A percentile compares a stretch with the other conserved stretches of the same genome.
Evolutionary conservation across 2,329 filamentous ascomycete species (phyloP).

Genomic region (Cladosporium halotolerans): DNA sequence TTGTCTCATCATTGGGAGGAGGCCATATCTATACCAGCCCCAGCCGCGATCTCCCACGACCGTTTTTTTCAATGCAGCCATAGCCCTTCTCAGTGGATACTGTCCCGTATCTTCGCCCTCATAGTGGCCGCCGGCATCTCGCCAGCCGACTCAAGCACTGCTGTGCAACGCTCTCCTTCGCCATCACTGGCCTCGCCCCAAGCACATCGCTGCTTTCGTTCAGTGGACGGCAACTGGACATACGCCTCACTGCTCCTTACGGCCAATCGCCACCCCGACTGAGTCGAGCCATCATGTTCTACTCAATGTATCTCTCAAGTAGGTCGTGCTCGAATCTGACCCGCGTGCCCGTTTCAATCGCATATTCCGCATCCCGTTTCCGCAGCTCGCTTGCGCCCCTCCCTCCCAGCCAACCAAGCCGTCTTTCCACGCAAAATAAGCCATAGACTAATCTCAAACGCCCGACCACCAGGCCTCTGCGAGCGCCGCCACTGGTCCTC

Average conservation of each 20-base stretch:
- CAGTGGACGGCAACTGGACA: conserved; percentile 17
- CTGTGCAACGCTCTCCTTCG: conserved; percentile 23
- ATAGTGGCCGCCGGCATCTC: conserved; percentile 9
- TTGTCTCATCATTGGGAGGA: conserved; percentile 12
- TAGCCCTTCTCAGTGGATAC: conserved; percentile 8
- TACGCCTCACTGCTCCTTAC: conserved; percentile 11
- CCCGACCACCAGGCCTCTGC: conserved; percentile 68
- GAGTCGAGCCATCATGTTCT: conserved; percentile 29
- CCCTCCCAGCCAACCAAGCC: not conserved
- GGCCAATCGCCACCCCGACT: conserved; percentile 6
- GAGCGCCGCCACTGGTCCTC: conserved; percentile 90
- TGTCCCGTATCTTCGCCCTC: not conserved
- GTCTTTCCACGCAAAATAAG: not conserved
- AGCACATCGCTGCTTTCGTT: conserved; percentile 25
- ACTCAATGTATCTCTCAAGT: conserved; percentile 52
- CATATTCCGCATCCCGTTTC: conserved; percentile 18
- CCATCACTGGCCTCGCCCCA: conserved; percentile 14
- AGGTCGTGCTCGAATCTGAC: conserved; percentile 31
- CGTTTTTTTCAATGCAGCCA: conserved; percentile 15
- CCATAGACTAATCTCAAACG: conserved; percentile 7
- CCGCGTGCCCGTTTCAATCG: conserved; percentile 6
- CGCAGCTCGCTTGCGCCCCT: not conserved
- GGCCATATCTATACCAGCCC: conserved; percentile 11
- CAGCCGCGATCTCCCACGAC: conserved; percentile 2
- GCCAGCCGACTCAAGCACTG: conserved; percentile 17